Evolutionary conservation across 371 early-diverging fungal species (phyloP), one percentile per base, ranked within the genome.

Genomic region (Haplosporangium sp.): DNA sequence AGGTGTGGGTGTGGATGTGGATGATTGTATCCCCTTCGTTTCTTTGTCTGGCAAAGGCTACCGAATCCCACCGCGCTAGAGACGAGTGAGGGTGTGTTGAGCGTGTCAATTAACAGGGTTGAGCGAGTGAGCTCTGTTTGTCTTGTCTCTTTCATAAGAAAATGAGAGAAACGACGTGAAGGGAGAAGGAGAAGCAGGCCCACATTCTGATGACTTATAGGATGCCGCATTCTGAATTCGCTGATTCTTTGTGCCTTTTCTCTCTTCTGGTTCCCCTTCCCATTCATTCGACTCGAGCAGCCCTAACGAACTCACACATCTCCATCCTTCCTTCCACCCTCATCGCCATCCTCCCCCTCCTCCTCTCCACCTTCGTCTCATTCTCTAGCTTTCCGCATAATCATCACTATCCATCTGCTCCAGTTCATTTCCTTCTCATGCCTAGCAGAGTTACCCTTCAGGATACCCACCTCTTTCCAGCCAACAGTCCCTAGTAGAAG

Each of bases 251-350:
- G 64, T 66, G 60, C 67, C 74, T 67, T 45, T 54, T 42, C 40
- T 53, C 21, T 20, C 47, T 59, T 45, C 67, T 55, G 74, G 74
- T 74, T 68, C 74, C 68, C 74, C 74, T 48, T 62, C 57, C 67
- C 67, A 29, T 56, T 64, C 68, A 74, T 62, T 61, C 66, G 46
- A 61, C 60, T 55, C 13, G 42, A 40, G 61, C 68, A 61, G 53
- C 54, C 14, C 43, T 57, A 46, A 57, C 42, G 68, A 68, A 61
- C 68, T 62, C 54, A 62, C 68, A 61, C 40, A 50, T 52, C 47
- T 50, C 65, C 62, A 18, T 14, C 60, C 59, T 11, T 43, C 42
- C 52, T 29, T 20, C 38, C 37, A 16, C 36, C 51, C 57, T 42
- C 56, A 5, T 20, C 51, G 10, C 47, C 62, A 54, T 60, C 62